Evolutionary conservation across 1,284 basidiomycete genomes (phyloP).

Genomic region (Dichomitus squalens): DNA sequence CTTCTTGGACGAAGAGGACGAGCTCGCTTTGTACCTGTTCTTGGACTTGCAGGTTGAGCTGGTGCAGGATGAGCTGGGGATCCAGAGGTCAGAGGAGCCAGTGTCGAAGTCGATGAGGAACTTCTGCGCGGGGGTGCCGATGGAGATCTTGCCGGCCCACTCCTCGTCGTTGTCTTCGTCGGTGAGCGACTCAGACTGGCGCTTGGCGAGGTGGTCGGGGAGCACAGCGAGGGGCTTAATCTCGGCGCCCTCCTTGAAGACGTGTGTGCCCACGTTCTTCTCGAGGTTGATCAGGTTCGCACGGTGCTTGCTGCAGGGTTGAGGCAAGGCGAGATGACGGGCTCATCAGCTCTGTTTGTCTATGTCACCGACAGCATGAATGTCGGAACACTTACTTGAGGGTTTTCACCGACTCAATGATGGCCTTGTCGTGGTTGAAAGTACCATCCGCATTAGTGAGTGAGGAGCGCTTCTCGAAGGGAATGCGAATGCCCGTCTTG

Average conservation of each 20-base stretch:
- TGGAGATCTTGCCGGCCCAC: conserved; percentile 34
- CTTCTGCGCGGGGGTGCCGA: conserved; percentile 33
- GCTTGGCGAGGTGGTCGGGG: conserved; percentile 17
- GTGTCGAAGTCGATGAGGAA: conserved; percentile 32
- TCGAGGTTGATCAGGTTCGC: conserved; percentile 30
- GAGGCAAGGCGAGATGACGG: background rate
- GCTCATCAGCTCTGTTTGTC: background rate
- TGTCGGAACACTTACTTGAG: conserved; percentile 19
- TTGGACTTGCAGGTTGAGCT: conserved; percentile 38
- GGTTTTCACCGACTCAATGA: conserved; percentile 23
- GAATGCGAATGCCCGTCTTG: conserved; percentile 22
- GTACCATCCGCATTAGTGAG: conserved; percentile 28
- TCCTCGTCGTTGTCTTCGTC: conserved; percentile 26
- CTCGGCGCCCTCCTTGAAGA: conserved; percentile 22
- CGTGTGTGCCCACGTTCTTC: conserved; percentile 22
- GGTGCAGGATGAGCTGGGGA: conserved; percentile 41
- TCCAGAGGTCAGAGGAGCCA: conserved; percentile 34
- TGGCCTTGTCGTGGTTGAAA: conserved; percentile 26
- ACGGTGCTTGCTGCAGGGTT: conserved; percentile 27
- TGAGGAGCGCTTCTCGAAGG: conserved; percentile 23
- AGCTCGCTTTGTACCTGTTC: conserved; percentile 33
- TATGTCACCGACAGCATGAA: background rate
- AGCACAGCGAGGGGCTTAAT: conserved; percentile 20
- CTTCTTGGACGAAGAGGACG: conserved; percentile 34
- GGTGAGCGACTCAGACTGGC: conserved; percentile 23